These are phyloP conservation scores for Pinus taeda DNA, from an alignment of 75 land plant genomes.

Conservation along the genomic window DNA sequence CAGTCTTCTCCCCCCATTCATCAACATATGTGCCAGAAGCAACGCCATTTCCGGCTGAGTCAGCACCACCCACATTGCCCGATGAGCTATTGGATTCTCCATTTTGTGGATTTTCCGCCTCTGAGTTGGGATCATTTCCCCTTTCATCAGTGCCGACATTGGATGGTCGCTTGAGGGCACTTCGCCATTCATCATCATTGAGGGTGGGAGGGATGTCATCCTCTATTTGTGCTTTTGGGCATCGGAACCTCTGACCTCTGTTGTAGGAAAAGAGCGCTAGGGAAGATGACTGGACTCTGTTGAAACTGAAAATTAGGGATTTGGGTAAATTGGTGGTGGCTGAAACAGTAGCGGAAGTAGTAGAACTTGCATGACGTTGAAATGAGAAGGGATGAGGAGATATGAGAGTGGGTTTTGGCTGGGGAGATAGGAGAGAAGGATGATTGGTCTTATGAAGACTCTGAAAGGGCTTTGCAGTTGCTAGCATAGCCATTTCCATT, in stretches of 20 bases:
- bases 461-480: not conserved
- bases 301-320: not conserved
- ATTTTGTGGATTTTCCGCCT: not conserved
- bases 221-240: not conserved
- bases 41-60: not conserved
- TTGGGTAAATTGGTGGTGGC: not conserved
- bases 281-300: not conserved
- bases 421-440: not conserved
- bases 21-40: not conserved
- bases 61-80: not conserved
- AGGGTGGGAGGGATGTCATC: not conserved
- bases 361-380: not conserved
- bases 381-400: not conserved
- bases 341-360: not conserved
- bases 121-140: conserved; percentile 20
- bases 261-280: not conserved
- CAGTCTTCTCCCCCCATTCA: conserved; percentile 32
- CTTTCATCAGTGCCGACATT: conserved; percentile 3
- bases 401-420: not conserved
- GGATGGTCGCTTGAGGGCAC: not conserved
- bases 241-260: not conserved
- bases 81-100: not conserved
- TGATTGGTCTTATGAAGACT: not conserved
- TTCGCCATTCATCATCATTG: conserved; percentile 6
- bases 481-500: not conserved